A percentile compares a stretch with the other conserved stretches of the same genome.
phyloP scores from a whole-genome alignment of 2,329 filamentous ascomycete species.

The Alternaria conjuncta region DNA sequence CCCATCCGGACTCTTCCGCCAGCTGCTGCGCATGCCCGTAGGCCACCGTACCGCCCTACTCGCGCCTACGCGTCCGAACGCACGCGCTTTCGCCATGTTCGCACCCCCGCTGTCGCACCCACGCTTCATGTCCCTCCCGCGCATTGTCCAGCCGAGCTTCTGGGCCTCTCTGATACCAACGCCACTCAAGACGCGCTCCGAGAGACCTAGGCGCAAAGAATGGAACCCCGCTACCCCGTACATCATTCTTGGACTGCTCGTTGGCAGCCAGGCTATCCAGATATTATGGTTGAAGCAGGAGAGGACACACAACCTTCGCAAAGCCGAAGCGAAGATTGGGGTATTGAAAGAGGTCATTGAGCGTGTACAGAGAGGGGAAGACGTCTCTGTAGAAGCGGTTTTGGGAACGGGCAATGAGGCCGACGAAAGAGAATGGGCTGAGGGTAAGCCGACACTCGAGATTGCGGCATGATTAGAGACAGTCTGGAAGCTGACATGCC shows the following conservation, averaged over 20 bases:
- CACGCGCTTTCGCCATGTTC: constrained; percentile 31
- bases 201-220: constrained; percentile 34
- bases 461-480: background rate
- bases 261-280: constrained; percentile 95
- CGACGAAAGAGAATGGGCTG: constrained; percentile 86
- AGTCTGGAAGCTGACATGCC: constrained; percentile 16
- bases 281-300: constrained; percentile 83
- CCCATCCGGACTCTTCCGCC: constrained; percentile 27
- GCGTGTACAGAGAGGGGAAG: constrained; percentile 40
- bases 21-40: constrained; percentile 36
- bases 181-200: constrained; percentile 25
- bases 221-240: constrained; percentile 69
- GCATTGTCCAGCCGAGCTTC: constrained; percentile 46
- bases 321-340: constrained; percentile 79
- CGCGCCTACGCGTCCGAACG: constrained; percentile 23
- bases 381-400: constrained; percentile 75
- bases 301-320: constrained; percentile 72
- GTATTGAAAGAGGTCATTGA: constrained; percentile 76
- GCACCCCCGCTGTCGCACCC: constrained; percentile 18
- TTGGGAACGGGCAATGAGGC: constrained; percentile 78
- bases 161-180: constrained; percentile 49
- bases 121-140: constrained; percentile 40
- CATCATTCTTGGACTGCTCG: constrained; percentile 72
- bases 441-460: constrained; percentile 61
- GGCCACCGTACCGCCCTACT: constrained; percentile 26